These are phyloP conservation scores for Diaporthe vaccinii DNA, from an alignment of 2,329 filamentous ascomycete genomes.

Conservation along the genomic window DNA sequence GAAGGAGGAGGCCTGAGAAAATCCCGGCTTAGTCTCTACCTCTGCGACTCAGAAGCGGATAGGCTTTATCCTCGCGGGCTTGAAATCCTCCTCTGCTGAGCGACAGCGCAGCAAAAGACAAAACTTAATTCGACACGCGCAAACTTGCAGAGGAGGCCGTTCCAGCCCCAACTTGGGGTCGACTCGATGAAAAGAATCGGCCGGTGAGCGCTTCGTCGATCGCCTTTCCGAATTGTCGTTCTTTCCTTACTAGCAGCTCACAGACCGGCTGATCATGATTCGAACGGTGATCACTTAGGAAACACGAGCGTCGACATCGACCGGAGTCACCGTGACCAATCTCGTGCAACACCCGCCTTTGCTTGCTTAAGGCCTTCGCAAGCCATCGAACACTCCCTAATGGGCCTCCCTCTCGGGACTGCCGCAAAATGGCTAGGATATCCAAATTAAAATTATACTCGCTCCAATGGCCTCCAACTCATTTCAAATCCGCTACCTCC, in stretches of 20 bases:
- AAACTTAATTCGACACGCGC: neutral
- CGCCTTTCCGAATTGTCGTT: neutral
- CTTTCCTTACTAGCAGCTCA: neutral
- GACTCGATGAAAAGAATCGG: neutral
- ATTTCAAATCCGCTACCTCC: neutral
- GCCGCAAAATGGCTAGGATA: neutral
- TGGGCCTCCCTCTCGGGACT: neutral
- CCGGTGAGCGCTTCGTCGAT: neutral
- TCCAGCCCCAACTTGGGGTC: neutral
- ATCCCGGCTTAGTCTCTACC: neutral
- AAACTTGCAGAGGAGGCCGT: neutral
- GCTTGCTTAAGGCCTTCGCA: neutral
- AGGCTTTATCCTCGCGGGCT: neutral
- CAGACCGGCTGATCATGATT: neutral
- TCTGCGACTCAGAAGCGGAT: neutral
- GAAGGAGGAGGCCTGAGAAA: conserved; percentile 42
- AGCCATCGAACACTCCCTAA: too few relatives aligned
- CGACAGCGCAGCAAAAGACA: neutral
- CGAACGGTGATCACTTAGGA: neutral
- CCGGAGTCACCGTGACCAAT: neutral
- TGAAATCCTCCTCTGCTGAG: neutral
- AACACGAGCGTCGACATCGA: neutral
- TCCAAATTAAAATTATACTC: neutral
- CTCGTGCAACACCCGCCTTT: neutral
- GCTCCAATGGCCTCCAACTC: too few relatives aligned